Base-by-base conservation (phyloP, 345 rosid species). In the Dipteronia sinensis region DNA sequence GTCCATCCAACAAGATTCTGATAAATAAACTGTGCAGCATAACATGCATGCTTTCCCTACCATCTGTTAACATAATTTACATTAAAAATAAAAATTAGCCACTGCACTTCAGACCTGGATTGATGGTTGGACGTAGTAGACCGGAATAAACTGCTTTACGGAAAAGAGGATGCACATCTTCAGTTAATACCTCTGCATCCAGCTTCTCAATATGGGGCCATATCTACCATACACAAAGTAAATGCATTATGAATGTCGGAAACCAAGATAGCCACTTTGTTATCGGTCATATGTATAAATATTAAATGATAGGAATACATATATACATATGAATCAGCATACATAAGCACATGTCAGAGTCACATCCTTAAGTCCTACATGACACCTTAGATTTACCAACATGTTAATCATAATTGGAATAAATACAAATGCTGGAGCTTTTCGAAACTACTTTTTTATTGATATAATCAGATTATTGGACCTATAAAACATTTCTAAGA, bases 181-280 rank as follows among this genome's bases (percentile, higher is more conserved):
- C 91, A 4, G 85, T 82, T 74, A 93, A 87, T 49, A 94, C 91
- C 67, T 89, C 93, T 0, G 82, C 77, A 13, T 93, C 97, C 76
- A 97, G 82, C 87, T 87, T 94, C 84, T 94, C 98, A 15, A 94
- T 78, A 81, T 85, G 91, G 46, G 89, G 87, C 98, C 98, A 97
- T 85, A 93, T 88, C 99, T 97, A 86, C 78, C 66, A 69, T 25
- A 63, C 75, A 81, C 34, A 78, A 70, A 49, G 17, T 27, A 69
- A 71, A 64, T 51, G 61, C 58, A 75, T 56, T 69, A 65, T 16
- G 59, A 25, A 53, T 6, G 10, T 75, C n/a, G 72, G 67, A 78
- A 64, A 79, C 61, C 61, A 23, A 22, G 44, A 65, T 46, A 74
- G 56, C 42, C 11, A 17, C 13, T 68, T 42, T 4, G 47, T 22